phyloP scores from a whole-genome alignment of 768 basidiomycete genomes.

The Agrocybe pediades region DNA sequence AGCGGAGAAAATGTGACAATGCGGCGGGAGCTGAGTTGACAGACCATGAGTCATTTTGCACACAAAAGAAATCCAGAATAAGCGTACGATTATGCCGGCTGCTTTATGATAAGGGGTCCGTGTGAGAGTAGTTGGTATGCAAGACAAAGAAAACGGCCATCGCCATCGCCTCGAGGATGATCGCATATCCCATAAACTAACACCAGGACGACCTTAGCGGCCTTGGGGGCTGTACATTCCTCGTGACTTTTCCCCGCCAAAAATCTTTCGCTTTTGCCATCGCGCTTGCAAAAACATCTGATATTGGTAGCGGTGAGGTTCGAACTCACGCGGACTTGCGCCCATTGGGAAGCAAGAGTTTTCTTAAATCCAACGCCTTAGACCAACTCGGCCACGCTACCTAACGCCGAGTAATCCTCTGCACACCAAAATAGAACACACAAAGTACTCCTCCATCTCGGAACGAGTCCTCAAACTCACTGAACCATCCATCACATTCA shows the following conservation, averaged over 20 bases:
- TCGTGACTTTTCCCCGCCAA: not conserved
- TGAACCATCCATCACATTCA: too few relatives aligned
- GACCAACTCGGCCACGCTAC: constrained; percentile 11
- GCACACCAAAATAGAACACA: too few relatives aligned
- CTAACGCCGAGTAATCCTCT: too few relatives aligned
- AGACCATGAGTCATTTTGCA: constrained; percentile 10
- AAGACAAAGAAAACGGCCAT: not conserved
- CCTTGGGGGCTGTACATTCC: too few relatives aligned
- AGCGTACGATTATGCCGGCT: not conserved
- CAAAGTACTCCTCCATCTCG: too few relatives aligned
- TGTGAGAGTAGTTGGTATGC: not conserved
- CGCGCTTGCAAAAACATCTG: not conserved
- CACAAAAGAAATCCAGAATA: not conserved
- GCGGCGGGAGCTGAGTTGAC: not conserved
- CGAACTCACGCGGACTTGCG: constrained; percentile 8
- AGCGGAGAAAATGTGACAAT: too few relatives aligned
- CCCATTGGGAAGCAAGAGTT: constrained; percentile 8
- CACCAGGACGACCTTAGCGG: not conserved
- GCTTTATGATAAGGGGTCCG: not conserved
- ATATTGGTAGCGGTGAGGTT: constrained; percentile 8
- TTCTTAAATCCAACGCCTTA: constrained; percentile 10
- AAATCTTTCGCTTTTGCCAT: not conserved
- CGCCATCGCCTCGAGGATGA: not conserved
- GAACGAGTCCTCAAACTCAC: too few relatives aligned
- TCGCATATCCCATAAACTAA: not conserved